phyloP scores from a whole-genome alignment of 1,139 yeast species.

The Debaryomycetaceae sp. region DNA sequence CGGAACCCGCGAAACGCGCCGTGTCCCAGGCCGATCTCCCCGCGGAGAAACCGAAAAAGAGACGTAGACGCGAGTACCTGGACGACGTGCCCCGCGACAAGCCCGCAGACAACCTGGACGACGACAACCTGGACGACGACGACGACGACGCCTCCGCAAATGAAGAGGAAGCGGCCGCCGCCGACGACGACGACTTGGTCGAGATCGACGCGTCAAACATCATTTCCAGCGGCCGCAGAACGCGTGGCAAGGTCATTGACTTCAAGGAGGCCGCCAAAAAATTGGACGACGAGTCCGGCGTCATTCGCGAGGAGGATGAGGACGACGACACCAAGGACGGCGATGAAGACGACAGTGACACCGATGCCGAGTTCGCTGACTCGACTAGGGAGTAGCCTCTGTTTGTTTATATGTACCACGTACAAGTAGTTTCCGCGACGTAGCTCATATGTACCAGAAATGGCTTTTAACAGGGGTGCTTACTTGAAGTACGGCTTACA shows the following conservation, averaged over 20 bases:
- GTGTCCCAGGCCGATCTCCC: conserved; percentile 4
- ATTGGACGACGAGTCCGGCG: conserved; percentile 41
- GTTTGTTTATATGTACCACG: no score
- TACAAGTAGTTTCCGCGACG: no score
- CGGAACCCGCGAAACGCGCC: background rate
- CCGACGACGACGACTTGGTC: conserved; percentile 69
- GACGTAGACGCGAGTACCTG: conserved; percentile 25
- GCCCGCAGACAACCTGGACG: conserved; percentile 29
- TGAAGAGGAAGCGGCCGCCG: conserved; percentile 30
- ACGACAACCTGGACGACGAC: conserved; percentile 41
- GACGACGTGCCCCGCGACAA: conserved; percentile 21
- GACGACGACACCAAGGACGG: conserved; percentile 23
- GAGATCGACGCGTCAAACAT: conserved; percentile 83
- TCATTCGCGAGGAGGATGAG: conserved; percentile 32
- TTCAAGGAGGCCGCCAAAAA: conserved; percentile 77
- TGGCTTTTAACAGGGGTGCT: no score
- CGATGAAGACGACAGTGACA: conserved; percentile 1
- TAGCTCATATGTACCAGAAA: no score
- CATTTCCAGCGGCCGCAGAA: conserved; percentile 76
- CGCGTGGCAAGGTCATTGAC: conserved; percentile 83
- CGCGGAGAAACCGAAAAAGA: conserved; percentile 19
- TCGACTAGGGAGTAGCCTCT: no score
- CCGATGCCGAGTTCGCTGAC: conserved; percentile 1
- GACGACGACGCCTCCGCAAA: conserved; percentile 18
- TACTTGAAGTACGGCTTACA: no score